Evolutionary conservation across 345 rosid genomes (phyloP).

Genomic region (Conringia planisiliqua): DNA sequence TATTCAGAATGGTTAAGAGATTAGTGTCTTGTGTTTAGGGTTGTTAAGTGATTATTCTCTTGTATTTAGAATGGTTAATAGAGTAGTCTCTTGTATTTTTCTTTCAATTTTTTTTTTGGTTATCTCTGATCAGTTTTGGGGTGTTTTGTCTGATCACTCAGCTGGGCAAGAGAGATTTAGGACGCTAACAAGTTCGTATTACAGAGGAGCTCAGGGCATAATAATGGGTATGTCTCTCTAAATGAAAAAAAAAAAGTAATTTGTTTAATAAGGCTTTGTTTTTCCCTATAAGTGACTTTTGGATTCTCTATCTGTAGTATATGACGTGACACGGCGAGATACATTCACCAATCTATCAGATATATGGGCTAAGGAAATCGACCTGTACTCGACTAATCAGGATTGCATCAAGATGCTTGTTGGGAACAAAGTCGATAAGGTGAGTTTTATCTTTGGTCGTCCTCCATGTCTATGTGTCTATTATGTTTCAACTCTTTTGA

Average conservation of each 20-base stretch:
- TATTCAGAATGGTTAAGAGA: neutral
- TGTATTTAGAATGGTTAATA: neutral
- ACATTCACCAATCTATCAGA: conserved; percentile 91
- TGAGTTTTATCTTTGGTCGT: conserved; percentile 18
- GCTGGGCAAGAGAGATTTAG: conserved; percentile 99
- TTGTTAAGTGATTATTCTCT: neutral
- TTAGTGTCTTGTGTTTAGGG: neutral
- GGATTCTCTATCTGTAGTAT: conserved; percentile 42
- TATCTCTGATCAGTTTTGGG: neutral
- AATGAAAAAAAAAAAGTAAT: neutral
- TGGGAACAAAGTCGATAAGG: conserved; percentile 96
- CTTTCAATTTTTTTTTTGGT: neutral
- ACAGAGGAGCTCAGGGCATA: conserved; percentile 97
- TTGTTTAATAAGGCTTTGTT: neutral
- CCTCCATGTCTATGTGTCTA: neutral
- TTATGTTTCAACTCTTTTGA: neutral
- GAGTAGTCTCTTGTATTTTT: neutral
- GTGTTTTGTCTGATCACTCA: conserved; percentile 34
- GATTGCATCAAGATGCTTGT: conserved; percentile 98
- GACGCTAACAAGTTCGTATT: conserved; percentile 88
- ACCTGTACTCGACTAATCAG: conserved; percentile 84
- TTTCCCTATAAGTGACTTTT: neutral
- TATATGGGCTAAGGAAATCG: conserved; percentile 95
- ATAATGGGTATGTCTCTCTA: conserved; percentile 64
- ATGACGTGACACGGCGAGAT: conserved; percentile 86